Evolutionary conservation across 352 stramenopile genomes (phyloP), one percentile per base, ranked within the genome.

Genomic region (Blastocystis sp.): DNA sequence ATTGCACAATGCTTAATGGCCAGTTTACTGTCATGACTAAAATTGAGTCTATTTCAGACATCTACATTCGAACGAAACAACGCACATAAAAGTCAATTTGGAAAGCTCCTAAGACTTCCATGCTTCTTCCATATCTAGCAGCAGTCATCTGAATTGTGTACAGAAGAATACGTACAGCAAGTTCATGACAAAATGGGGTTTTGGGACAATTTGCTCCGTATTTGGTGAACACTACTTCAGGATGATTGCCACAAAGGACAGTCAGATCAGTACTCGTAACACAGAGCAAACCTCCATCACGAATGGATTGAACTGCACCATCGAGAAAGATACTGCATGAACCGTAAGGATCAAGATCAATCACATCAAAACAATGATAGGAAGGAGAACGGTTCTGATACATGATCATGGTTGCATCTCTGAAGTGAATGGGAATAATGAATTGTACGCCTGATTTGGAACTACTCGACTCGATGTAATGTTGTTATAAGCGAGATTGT

Each of bases 221-320:
- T 54, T 93, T 91, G 32, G 91, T 90, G 88, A 93, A 96, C 78
- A 92, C 95, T 2, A 80, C 87, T 42, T 89, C 88, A 32, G 71
- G 52, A 61, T 78, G 88, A 67, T 90, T 90, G 9, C 88, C 88
- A 54, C 85, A 90, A 4, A 89, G 87, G 11, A 95, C 93, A 5
- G 92, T 94, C 94, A 99, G 98, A 87, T 99, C 97, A 1, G 97
- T 99, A 90, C 95, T 98, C 4, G 97, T 99, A n/a, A 99, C 92
- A 89, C 95, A 98, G 42, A 99, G 89, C 54, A 99, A 90, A 51
- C 97, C 97, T 67, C 97, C 97, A 89, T 97, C 94, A 43, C 91
- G 88, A 2, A 99, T 92, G 57, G 92, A 89, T 90, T 98, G 96
- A 29, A 99, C 93, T 0, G 96, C 95, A 9, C 93, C 93, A 90